phyloP scores from a whole-genome alignment of 495 filamentous ascomycete species.

The Pseudevernia furfuracea region DNA sequence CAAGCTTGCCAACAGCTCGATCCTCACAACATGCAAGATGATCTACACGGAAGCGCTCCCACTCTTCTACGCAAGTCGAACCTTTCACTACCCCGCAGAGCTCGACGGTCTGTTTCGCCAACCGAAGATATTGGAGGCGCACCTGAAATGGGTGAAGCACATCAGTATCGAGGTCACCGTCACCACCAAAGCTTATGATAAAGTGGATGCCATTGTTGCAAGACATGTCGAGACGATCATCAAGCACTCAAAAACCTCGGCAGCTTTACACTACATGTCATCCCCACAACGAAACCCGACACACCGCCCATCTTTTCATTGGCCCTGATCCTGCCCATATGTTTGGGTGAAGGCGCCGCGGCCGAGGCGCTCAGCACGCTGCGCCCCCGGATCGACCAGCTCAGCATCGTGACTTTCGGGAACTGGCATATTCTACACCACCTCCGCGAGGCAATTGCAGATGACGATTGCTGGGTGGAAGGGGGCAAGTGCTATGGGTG shows the following conservation, averaged over 20 bases:
- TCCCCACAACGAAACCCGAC: background rate
- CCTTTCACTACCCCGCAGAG: background rate
- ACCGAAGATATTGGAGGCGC: background rate
- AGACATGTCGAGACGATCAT: background rate
- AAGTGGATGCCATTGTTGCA: background rate
- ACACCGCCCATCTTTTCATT: no score
- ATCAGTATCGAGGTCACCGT: background rate
- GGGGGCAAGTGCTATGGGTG: background rate
- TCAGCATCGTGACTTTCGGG: background rate
- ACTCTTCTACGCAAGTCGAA: background rate
- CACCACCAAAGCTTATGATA: background rate
- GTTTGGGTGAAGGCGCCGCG: background rate
- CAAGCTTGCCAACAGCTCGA: background rate
- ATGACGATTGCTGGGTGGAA: background rate
- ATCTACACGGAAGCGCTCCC: background rate
- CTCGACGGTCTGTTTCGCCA: background rate
- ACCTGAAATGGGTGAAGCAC: background rate
- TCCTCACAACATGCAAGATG: background rate
- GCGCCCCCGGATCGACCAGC: background rate
- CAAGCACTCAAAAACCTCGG: background rate
- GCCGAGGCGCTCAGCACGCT: background rate
- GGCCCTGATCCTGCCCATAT: no score
- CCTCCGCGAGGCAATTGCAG: background rate
- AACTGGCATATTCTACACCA: background rate
- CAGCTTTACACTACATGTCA: background rate